Evolutionary conservation across 768 basidiomycete genomes (phyloP), one percentile per base, ranked within the genome.

Genomic region (Leucocoprinus birnbaumii): DNA sequence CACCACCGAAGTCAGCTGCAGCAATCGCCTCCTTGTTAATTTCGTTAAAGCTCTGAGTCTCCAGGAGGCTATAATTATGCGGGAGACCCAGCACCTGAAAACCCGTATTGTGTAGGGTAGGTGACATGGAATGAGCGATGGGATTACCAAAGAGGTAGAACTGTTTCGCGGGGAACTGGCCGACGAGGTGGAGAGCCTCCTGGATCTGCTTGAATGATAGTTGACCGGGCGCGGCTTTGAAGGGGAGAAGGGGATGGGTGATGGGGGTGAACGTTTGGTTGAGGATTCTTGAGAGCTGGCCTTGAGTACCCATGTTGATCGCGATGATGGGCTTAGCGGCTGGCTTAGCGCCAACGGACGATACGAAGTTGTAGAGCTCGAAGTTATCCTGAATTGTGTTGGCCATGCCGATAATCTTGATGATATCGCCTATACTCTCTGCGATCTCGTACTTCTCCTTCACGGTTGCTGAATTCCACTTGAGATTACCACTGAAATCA

Each of bases 361-460:
- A 65, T 40, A 84, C 85, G 65, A 98, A 99, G 9, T 80, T 68
- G 51, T 85, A 81, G 52, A 98, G 77, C 1, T 80, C 73, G 59
- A 94, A 80, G 71, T 98, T 98, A 65, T 95, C 93, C 58, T 81
- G 74, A 18, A 92, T 61, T 3, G 71, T 70, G 52, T 77, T 79
- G 9, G 96, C 94, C 62, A 89, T 95, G 45, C 91, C 89, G 38
- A 98, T 86, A 52, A 98, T 82, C 74, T 98, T 98, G 73, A 94
- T 77, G 35, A 98, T 85, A 69, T 99, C 95, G 2, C 94, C 94
- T 42, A 85, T 74, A 56, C 73, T 70, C 42, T 77, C 71, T 1
- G 90, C 91, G 24, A 80, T 61, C 22, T 79, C 77, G 67, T 90
- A 91, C 64, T 88, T 89, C 55, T 85, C 80, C 62, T 82, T 79